These are phyloP conservation scores for Aphanomyces stellatus DNA, from an alignment of 352 stramenopile genomes.

Conservation along the genomic window DNA sequence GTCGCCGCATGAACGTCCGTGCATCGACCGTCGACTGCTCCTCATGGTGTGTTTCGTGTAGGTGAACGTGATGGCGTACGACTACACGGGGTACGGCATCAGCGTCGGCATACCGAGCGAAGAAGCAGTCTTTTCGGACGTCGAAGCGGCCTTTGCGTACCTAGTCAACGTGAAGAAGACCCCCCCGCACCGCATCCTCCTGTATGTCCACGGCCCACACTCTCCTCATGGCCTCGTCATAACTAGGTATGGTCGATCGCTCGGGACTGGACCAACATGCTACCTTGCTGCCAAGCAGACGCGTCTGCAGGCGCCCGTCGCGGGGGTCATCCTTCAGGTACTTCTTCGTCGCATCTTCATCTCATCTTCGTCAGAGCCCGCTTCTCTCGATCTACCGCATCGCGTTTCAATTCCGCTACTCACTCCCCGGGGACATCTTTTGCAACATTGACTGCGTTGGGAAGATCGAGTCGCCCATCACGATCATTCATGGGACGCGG, in stretches of 20 bases:
- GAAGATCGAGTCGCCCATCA: constrained; percentile 89
- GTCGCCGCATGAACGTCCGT: constrained; percentile 55
- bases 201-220: constrained; percentile 68
- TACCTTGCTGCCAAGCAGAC: constrained; percentile 94
- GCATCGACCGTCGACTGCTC: background rate
- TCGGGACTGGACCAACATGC: constrained; percentile 92
- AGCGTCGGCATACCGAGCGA: constrained; percentile 88
- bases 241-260: constrained; percentile 87
- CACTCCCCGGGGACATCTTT: constrained; percentile 94
- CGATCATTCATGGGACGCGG: constrained; percentile 97
- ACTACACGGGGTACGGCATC: constrained; percentile 98
- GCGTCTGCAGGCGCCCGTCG: constrained; percentile 79
- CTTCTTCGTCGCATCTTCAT: background rate
- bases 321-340: constrained; percentile 91
- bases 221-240: background rate
- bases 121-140: constrained; percentile 92
- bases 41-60: constrained; percentile 20
- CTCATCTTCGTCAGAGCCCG: constrained; percentile 60
- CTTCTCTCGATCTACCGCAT: constrained; percentile 96
- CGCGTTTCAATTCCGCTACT: constrained; percentile 98
- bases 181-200: constrained; percentile 88
- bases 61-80: constrained; percentile 86
- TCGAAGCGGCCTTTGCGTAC: constrained; percentile 94
- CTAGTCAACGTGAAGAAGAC: constrained; percentile 89
- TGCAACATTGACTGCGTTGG: constrained; percentile 95